A percentile compares a stretch with the other conserved stretches of the same genome.
Conservation (phyloP, 163 green algal genomes). For the Chlamydomonas reinhardtii region DNA sequence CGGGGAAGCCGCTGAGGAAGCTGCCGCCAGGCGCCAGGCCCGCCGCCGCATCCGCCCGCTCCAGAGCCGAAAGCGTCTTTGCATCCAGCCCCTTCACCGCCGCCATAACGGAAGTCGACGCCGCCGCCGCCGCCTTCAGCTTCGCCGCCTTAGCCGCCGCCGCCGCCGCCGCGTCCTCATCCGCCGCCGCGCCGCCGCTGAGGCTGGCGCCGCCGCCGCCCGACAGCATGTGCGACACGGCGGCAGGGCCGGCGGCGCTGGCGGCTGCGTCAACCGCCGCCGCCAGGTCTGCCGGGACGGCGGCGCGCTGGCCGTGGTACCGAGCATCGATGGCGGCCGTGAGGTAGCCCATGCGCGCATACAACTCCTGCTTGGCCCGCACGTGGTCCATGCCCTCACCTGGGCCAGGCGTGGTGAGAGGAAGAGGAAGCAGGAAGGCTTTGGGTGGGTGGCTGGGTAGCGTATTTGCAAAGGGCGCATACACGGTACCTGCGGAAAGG, state of each 20-base stretch:
- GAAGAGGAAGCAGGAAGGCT: too few relatives aligned
- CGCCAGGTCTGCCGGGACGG: conserved; percentile 19
- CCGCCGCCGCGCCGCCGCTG: background rate
- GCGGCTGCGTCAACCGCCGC: background rate
- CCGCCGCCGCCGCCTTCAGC: background rate
- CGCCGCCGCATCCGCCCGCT: conserved; percentile 11
- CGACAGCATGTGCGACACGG: background rate
- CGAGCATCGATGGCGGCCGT: conserved; percentile 34
- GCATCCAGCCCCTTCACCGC: conserved; percentile 1
- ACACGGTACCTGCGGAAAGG: too few relatives aligned
- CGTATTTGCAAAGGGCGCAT: too few relatives aligned
- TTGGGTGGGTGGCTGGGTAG: too few relatives aligned
- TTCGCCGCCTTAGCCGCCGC: background rate
- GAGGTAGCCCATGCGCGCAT: conserved; percentile 35
- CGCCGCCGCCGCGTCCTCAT: background rate
- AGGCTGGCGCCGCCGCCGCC: too few relatives aligned
- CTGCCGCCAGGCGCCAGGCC: background rate
- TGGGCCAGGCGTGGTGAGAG: too few relatives aligned
- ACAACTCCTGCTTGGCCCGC: conserved; percentile 23
- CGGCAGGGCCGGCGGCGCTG: background rate
- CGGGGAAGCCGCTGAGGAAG: background rate
- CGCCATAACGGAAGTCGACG: background rate
- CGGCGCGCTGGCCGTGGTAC: conserved; percentile 39
- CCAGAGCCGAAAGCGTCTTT: conserved; percentile 16
- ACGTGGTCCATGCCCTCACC: conserved; percentile 34